phyloP scores from a whole-genome alignment of 768 basidiomycete genomes.

The Suillus alpinus region DNA sequence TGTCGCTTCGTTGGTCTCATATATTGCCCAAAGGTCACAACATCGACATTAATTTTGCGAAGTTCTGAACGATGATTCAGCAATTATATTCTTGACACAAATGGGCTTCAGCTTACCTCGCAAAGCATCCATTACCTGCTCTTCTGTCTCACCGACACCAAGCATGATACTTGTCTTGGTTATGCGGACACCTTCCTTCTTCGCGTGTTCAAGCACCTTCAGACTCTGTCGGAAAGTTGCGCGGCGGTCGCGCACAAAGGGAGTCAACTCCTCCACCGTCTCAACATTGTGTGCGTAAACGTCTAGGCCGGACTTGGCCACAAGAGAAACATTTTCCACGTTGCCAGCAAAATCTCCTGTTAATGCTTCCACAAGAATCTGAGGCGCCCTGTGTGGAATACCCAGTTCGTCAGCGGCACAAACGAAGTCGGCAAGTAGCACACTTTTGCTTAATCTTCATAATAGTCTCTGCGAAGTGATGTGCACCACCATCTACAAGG shows the following conservation, averaged over 20 bases:
- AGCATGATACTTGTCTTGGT: slow-evolving; percentile 99
- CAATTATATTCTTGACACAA: background rate
- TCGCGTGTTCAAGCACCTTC: slow-evolving; percentile 77
- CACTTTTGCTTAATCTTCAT: slow-evolving; percentile 94
- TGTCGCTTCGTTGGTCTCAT: slow-evolving; percentile 99
- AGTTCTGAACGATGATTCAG: slow-evolving; percentile 54
- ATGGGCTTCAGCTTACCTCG: slow-evolving; percentile 52
- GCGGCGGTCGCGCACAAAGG: slow-evolving; percentile 91
- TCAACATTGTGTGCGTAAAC: slow-evolving; percentile 99
- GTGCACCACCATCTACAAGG: slow-evolving; percentile 86
- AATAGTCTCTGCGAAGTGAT: slow-evolving; percentile 95
- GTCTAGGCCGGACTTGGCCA: slow-evolving; percentile 92
- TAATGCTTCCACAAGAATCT: slow-evolving; percentile 94
- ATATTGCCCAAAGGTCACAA: slow-evolving; percentile 99
- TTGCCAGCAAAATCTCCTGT: slow-evolving; percentile 92
- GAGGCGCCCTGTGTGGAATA: slow-evolving; percentile 65
- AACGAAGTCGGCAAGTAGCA: slow-evolving; percentile 14
- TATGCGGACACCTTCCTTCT: slow-evolving; percentile 77
- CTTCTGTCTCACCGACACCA: slow-evolving; percentile 87
- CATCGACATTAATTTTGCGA: slow-evolving; percentile 85
- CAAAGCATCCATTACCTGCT: slow-evolving; percentile 79
- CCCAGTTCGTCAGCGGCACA: background rate
- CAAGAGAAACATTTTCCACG: slow-evolving; percentile 68
- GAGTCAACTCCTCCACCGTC: slow-evolving; percentile 92
- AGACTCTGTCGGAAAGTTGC: slow-evolving; percentile 89